A percentile compares a stretch with the other conserved stretches of the same genome.
phyloP scores from a whole-genome alignment of 768 basidiomycete genomes.

The Suillus hirtellus region DNA sequence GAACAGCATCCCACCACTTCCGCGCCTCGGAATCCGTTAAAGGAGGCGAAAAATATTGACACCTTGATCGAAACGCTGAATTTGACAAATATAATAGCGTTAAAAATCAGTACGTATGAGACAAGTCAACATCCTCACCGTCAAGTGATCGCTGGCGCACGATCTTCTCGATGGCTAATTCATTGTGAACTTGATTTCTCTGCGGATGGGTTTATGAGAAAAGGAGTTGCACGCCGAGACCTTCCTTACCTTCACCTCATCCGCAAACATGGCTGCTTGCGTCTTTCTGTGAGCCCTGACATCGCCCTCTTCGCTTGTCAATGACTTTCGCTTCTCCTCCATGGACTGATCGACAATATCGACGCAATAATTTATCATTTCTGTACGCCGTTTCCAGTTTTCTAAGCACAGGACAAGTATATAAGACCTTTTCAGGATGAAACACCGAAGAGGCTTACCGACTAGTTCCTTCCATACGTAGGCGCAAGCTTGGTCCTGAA shows the following conservation, averaged over 20 bases:
- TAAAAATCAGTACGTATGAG: slow-evolving; percentile 13
- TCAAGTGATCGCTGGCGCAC: slow-evolving; percentile 69
- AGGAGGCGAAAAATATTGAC: slow-evolving; percentile 77
- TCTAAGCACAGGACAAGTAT: slow-evolving; percentile 34
- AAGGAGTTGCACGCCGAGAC: slow-evolving; percentile 15
- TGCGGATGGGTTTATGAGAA: slow-evolving; percentile 26
- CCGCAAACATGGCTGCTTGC: slow-evolving; percentile 59
- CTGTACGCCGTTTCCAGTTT: slow-evolving; percentile 72
- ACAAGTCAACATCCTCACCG: slow-evolving; percentile 44
- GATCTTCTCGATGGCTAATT: slow-evolving; percentile 70
- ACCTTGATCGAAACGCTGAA: slow-evolving; percentile 75
- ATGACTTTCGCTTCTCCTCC: slow-evolving; percentile 50
- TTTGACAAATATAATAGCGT: slow-evolving; percentile 17
- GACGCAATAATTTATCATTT: slow-evolving; percentile 77
- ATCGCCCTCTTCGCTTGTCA: slow-evolving; percentile 46
- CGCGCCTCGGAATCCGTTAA: slow-evolving; percentile 55
- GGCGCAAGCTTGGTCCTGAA: slow-evolving; percentile 75
- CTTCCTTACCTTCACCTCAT: slow-evolving; percentile 67
- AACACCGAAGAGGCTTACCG: slow-evolving; percentile 47
- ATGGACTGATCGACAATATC: slow-evolving; percentile 65
- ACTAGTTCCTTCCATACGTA: slow-evolving; percentile 79
- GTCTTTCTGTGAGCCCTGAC: slow-evolving; percentile 47
- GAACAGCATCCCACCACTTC: slow-evolving; percentile 53
- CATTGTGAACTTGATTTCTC: slow-evolving; percentile 76
- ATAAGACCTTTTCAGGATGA: slow-evolving; percentile 16